Conservation (phyloP, 345 rosid genomes). For the Camelina sativa region DNA sequence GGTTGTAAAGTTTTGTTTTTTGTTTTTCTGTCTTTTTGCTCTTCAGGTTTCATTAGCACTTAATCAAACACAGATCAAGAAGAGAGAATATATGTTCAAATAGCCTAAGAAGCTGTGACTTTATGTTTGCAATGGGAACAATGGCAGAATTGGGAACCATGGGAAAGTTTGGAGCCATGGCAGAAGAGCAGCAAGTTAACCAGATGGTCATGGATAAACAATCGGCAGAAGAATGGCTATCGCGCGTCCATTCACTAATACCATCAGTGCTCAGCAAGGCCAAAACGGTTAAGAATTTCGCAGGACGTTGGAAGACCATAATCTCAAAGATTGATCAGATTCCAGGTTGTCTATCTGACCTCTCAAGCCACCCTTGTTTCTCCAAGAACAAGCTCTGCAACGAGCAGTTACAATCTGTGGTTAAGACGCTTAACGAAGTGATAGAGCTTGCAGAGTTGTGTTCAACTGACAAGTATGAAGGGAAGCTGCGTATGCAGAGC, state of each 20-base stretch:
- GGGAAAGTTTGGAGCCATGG: slow-evolving; percentile 41
- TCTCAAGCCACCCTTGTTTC: slow-evolving; percentile 96
- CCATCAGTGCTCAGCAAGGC: slow-evolving; percentile 68
- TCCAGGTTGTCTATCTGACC: slow-evolving; percentile 71
- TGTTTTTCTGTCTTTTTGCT: not conserved
- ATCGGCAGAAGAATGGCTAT: slow-evolving; percentile 58
- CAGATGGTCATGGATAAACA: slow-evolving; percentile 28
- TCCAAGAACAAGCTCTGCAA: slow-evolving; percentile 82
- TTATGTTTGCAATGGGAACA: slow-evolving; percentile 22
- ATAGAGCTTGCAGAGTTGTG: slow-evolving; percentile 67
- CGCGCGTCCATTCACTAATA: slow-evolving; percentile 62
- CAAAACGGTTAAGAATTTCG: slow-evolving; percentile 64
- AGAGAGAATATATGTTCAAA: slow-evolving; percentile 38
- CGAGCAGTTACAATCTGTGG: slow-evolving; percentile 87
- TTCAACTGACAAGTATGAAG: slow-evolving; percentile 64
- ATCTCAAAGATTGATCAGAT: slow-evolving; percentile 80
- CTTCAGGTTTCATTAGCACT: slow-evolving; percentile 28
- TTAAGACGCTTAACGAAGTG: slow-evolving; percentile 60
- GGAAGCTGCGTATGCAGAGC: slow-evolving; percentile 95
- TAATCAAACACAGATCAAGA: not conserved
- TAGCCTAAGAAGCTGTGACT: slow-evolving; percentile 47
- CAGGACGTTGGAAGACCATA: slow-evolving; percentile 82
- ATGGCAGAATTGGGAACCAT: slow-evolving; percentile 39
- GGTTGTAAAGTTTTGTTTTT: slow-evolving; percentile 1
- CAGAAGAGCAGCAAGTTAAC: slow-evolving; percentile 30